Evolutionary conservation across 192 early-diverging fungal genomes (phyloP), one percentile per base, ranked within the genome.

Genomic region (Linnemannia exigua): DNA sequence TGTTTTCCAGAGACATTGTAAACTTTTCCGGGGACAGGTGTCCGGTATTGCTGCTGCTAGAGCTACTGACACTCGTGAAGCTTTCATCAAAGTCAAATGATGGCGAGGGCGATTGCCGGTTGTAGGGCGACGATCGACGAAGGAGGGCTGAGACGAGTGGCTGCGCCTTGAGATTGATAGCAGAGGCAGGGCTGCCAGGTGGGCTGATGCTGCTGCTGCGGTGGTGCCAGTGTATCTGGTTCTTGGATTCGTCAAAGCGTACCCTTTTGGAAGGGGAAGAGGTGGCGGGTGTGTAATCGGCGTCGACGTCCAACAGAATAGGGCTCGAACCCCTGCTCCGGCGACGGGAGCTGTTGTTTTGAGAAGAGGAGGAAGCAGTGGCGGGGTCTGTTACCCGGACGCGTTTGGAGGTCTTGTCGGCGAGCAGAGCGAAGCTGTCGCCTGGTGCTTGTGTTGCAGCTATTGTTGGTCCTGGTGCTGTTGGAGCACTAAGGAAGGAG

Each of bases 181-280:
- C 0, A 25, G 58, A 2, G 15, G 20, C 44, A 33, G 61, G 70
- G 70, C 58, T 54, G 37, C 67, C 41, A 36, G 74, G 68, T 25
- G 68, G 74, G 68, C 61, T 74, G 61, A 72, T 46, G 67, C 72
- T 67, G 67, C 66, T 75, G n/a, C 33, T 46, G 69, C 74, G 38
- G 46, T 66, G 31, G 36, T 75, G 68, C 44, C 51, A 44, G 47
- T 76, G 58, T 17, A 75, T 36, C n/a, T 20, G 44, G 50, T 85
- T 85, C 48, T 36, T 71, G 51, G 73, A 46, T 54, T 75, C 68
- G 69, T 85, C 77, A 67, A 85, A 85, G 15, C 83, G 83, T 25
- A 85, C 83, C 15, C 51, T 50, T 54, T 75, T 75, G 16, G 22
- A 22, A 2, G 38, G 36, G 52, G 25, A 38, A 2, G 37, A 35